phyloP scores from a whole-genome alignment of 1,284 basidiomycete genomes.

The Filobasidium uniguttulatum region DNA sequence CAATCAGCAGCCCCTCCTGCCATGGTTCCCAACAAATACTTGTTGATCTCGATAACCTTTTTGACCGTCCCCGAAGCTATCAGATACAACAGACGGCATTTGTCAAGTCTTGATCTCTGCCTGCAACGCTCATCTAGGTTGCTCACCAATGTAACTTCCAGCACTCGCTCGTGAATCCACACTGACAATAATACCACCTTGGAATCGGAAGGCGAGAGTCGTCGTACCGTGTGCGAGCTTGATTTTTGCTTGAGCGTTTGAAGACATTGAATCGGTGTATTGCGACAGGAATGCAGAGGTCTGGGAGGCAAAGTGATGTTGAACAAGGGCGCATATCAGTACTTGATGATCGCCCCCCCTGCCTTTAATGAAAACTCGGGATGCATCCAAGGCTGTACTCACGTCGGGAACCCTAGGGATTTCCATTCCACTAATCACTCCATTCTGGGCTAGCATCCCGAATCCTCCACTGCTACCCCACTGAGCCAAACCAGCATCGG shows the following conservation, averaged over 20 bases:
- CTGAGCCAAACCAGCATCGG: conserved; percentile 7
- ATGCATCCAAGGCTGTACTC: no score
- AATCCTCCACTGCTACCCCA: conserved; percentile 73
- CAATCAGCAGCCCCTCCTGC: conserved; percentile 80
- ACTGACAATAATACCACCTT: conserved; percentile 93
- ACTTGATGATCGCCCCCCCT: no score
- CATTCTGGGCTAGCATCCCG: conserved; percentile 40
- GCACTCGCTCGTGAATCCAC: conserved; percentile 97
- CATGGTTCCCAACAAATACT: conserved; percentile 96
- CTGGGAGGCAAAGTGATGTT: conserved; percentile 41
- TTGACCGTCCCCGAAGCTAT: conserved; percentile 87
- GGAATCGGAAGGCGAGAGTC: conserved; percentile 90
- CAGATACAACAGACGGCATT: no score
- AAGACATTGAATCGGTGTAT: conserved; percentile 80
- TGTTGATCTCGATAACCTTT: conserved; percentile 99
- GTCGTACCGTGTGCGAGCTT: conserved; percentile 99
- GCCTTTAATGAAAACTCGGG: no score
- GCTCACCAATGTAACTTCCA: conserved; percentile 84
- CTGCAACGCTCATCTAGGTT: no score
- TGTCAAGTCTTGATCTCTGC: not conserved
- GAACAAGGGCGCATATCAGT: no score
- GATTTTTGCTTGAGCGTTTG: conserved; percentile 80
- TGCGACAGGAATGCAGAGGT: conserved; percentile 75
- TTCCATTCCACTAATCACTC: conserved; percentile 29
- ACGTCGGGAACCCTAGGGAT: conserved; percentile 34